Base-by-base conservation (phyloP, 192 early-diverging fungal species). In the Lunasporangiospora selenospora region DNA sequence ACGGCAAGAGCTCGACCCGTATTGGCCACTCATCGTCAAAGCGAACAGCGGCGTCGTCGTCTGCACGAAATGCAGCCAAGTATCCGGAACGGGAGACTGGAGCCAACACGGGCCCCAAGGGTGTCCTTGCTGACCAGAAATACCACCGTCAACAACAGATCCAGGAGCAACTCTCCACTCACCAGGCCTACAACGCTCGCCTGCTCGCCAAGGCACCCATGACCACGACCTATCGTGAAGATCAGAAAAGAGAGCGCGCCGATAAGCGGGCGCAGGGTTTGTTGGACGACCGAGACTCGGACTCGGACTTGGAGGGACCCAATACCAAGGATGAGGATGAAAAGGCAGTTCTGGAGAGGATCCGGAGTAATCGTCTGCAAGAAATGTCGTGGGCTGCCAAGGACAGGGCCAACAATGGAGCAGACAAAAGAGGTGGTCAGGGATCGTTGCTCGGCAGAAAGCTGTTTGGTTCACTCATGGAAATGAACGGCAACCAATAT, bases 41-140 rank as follows among this genome's bases (percentile, higher is more conserved):
- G 24, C 32, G 33, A 12, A 30, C 44, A 18, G 31, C 52, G 23
- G 40, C n/a, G 23, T 12, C 24, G 7, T 10, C 32, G 18, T 38
- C 26, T 0, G 36, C 66, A n/a, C 4, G 48, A 9, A 53, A 18
- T 4, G 19, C 46, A 0, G 46, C 32, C 39, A 67, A 45, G 16
- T 73, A 73, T 16, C 69, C 69, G 16, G 69, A 77, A 29, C 65
- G 65, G 7, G 71, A 55, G 1, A 52, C 56, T 1, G 69, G 76
- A 6, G 62, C 75, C 30, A 78, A 81, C 15, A 84, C 85, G 6
- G 85, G 85, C 4, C 85, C 85, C 39, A 86, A 86, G 54, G 85
- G 82, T 39, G 82, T 86, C 2, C 66, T 81, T 23, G 80, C 82
- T 6, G 85, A 86, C 57, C 79, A 82, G 31, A 78, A 56, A 18